Base-by-base conservation (phyloP, 371 early-diverging fungal genomes). In the Thermomucor indicae-seudaticae region DNA sequence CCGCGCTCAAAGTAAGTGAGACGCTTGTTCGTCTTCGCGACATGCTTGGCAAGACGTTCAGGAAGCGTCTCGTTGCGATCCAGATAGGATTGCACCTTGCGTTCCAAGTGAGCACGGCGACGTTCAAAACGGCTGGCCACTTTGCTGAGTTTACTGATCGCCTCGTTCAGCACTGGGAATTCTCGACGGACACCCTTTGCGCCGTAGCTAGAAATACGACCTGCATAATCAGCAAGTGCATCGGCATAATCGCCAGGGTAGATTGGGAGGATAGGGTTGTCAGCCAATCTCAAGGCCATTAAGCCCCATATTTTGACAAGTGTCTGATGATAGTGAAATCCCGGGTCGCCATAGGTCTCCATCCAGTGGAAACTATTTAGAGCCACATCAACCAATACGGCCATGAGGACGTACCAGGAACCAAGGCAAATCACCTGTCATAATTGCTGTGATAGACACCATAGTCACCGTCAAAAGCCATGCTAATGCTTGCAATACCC, bases 261-360 rank as follows among this genome's bases (percentile, higher is more conserved):
- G 7, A 76, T 41, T 1, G 77, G 77, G 3, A 76, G 43, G 19
- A 76, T 63, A 8, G 55, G 51, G 27, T 65, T 64, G 29, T 65
- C 67, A 0, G 77, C 61, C 2, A 76, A 49, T 12, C 71, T 71
- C n/a, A 76, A 55, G 0, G 65, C 61, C 11, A 72, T 11, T 6
- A 72, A 28, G n/a, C 71, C 67, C 66, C 68, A 65, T 11, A 76
- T 58, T n/a, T 57, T 68, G 34, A 65, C 62, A 44, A 78, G 58
- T 2, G 83, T 57, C 48, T 64, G 62, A 52, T 87, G 85, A 43
- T 83, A 83, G 31, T 66, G 44, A 53, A 78, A 83, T 0, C 58
- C 60, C 3, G 88, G 83, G 49, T 87, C 88, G 14, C 84, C 77
- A 60, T 72, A 84, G 43, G 78, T 71, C 14, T 70, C 64, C 81